Base-by-base conservation (phyloP, 2,329 filamentous ascomycete genomes). In the Exophiala xenobiotica region DNA sequence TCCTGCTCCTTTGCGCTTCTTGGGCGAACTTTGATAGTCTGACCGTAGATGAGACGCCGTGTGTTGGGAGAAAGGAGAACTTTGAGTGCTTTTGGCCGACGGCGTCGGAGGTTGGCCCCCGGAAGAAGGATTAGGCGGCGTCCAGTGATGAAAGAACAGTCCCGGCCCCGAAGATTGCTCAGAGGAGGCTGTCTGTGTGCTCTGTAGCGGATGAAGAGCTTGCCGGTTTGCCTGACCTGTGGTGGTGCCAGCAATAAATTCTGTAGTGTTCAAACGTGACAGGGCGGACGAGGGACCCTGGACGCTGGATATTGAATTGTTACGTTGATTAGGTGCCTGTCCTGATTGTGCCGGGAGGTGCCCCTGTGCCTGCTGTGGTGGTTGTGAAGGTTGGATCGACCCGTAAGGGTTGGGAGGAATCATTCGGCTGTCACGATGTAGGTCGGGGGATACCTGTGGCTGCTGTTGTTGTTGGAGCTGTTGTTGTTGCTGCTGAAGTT, bases 71-170 rank as follows among this genome's bases (percentile, higher is more conserved):
- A 69, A 65, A 46, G 69, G 69, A 61, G 68, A 73, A 56, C 74
- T 69, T 68, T 74, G 74, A 74, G 80, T 69, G 76, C 82, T 83
- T 46, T 82, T 86, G 82, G 86, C 84, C 74, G 87, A 85, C 64
- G 88, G 86, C 56, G 86, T 87, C 64, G 80, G 81, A 54, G 87
- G 86, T 66, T 87, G 84, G 63, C 79, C 76, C 66, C 76, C 73
- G 58, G 77, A 72, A 53, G 79, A 78, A 58, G 77, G 75, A 79
- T 57, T 80, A 11, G 90, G 90, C 39, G 90, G 90, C 53, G 92
- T 87, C 90, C 90, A 96, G 67, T 95, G 89, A 65, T 95, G 89
- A 67, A 96, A 96, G 69, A 89, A 93, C 41, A 95, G 87, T 18
- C 85, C 87, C 0, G 86, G 83, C 33, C 87, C 88, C 14, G 82